phyloP scores from a whole-genome alignment of 2,329 filamentous ascomycete genomes.

The Exophiala viscosa region DNA sequence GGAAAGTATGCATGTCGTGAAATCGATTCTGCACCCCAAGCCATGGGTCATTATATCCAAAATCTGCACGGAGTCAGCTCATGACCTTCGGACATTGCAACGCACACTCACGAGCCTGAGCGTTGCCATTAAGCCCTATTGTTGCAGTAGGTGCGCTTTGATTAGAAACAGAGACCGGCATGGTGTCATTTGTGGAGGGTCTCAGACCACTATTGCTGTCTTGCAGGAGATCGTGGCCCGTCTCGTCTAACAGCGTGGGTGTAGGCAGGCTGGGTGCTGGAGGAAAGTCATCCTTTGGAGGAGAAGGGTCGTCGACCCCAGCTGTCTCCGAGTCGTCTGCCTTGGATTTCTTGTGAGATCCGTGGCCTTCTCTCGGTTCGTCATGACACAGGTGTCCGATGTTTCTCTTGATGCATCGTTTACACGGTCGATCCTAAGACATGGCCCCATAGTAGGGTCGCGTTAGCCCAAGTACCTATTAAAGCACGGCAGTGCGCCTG shows the following conservation, averaged over 20 bases:
- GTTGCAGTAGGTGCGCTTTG: conserved; percentile 63
- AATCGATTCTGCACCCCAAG: conserved; percentile 74
- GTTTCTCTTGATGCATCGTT: conserved; percentile 95
- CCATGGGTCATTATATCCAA: conserved; percentile 77
- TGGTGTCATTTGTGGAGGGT: conserved; percentile 36
- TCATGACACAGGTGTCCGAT: conserved; percentile 98
- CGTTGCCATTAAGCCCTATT: conserved; percentile 61
- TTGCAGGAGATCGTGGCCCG: conserved; percentile 41
- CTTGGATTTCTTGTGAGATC: conserved; percentile 70
- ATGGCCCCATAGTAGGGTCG: conserved; percentile 37
- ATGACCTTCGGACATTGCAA: conserved; percentile 14
- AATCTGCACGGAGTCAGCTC: conserved; percentile 52
- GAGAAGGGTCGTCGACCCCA: conserved; percentile 56
- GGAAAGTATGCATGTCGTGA: conserved; percentile 90
- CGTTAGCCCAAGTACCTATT: conserved; percentile 29
- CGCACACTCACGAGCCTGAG: conserved; percentile 68
- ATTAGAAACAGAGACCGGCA: conserved; percentile 18
- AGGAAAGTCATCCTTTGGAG: conserved; percentile 42
- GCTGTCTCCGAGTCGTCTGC: conserved; percentile 53
- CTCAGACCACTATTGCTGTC: conserved; percentile 47
- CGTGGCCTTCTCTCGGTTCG: conserved; percentile 74
- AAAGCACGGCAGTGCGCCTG: conserved; percentile 24
- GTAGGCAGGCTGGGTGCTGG: conserved; percentile 47
- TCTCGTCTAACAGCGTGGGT: conserved; percentile 58
- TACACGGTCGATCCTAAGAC: conserved; percentile 84